A percentile compares a stretch with the other conserved stretches of the same genome.
phyloP scores from a whole-genome alignment of 805 yeast species.

The Barnettozyma californica region DNA sequence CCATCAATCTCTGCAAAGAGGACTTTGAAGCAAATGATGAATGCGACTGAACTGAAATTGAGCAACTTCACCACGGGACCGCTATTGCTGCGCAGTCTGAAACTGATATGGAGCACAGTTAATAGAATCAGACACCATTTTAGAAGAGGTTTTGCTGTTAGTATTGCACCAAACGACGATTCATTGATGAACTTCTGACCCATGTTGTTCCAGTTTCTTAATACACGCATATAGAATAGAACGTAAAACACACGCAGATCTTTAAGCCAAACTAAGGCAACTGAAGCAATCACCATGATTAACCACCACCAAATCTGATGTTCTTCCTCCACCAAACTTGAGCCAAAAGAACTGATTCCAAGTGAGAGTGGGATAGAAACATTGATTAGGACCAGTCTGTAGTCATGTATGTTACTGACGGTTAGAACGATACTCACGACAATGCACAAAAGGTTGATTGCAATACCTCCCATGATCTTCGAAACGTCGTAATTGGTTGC shows the following conservation, averaged over 20 bases:
- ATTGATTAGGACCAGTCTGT: background rate
- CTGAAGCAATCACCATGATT: slow-evolving; percentile 9
- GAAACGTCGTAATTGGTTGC: slow-evolving; percentile 69
- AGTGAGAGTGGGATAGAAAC: slow-evolving; percentile 28
- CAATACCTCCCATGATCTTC: slow-evolving; percentile 35
- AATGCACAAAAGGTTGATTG: slow-evolving; percentile 18
- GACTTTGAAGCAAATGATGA: slow-evolving; percentile 1
- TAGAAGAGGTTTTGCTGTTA: slow-evolving; percentile 14
- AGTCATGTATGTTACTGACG: background rate
- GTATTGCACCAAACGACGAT: slow-evolving; percentile 1
- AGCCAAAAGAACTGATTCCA: slow-evolving; percentile 65
- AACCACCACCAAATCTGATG: slow-evolving; percentile 95
- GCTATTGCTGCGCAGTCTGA: slow-evolving; percentile 3
- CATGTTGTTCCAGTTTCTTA: slow-evolving; percentile 82
- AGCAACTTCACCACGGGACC: background rate
- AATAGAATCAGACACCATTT: slow-evolving; percentile 43
- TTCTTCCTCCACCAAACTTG: slow-evolving; percentile 91
- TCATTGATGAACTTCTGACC: slow-evolving; percentile 69
- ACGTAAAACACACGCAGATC: slow-evolving; percentile 4
- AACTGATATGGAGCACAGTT: slow-evolving; percentile 1
- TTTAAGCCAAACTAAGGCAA: background rate
- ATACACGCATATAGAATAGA: slow-evolving; percentile 37
- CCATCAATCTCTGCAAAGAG: slow-evolving; percentile 10
- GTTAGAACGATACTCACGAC: slow-evolving; percentile 6
- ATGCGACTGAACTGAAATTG: background rate